Base-by-base conservation (phyloP, 352 stramenopile species). In the Pythium sukuiense region DNA sequence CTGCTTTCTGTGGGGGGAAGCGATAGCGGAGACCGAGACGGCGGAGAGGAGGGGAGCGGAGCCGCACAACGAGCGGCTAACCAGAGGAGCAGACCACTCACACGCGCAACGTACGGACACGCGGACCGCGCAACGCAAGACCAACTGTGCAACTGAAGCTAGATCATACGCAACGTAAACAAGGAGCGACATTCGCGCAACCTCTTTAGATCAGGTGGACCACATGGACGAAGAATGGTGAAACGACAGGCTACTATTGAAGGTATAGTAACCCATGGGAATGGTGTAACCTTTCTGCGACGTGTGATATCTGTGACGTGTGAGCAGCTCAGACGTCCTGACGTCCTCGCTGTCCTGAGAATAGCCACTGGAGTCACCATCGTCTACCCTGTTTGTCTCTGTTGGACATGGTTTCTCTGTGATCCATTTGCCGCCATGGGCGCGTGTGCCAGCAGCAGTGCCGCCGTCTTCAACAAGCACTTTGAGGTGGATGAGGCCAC, bases 401-500 rank as follows among this genome's bases (percentile, higher is more conserved):
- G 37, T 43, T 43, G 37, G 14, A n/a, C 37, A 43, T 43, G 37
- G 37, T 13, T 20, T 7, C 45, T 52, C 18, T 29, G 45, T 29
- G 18, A 20, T 52, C 20, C 45, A 52, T 52, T 52, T 39, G 18
- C 12, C 20, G 14, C 52, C n/a, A 88, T 88, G 80, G 80, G 80
- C 30, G 45, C 73, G 56, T 88, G 80, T 64, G 67, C 72, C 35
- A 88, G 80, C 67, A 73, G 62, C 6, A 33, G 60, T 11, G 54
- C 54, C 12, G 55, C 68, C 57, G 70, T 70, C 35, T 61, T 88
- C 50, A 45, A 66, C 6, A 50, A 72, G 27, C 70, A 70, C 50
- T 86, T 86, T 55, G 75, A 80, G 54, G 6, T 84, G 2, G 80
- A 87, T 37, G 77, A 83, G 54, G 64, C 74, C 30, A 32, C 32